Evolutionary conservation across 768 basidiomycete genomes (phyloP).

Genomic region (Rhodotorula sphaerocarpa): DNA sequence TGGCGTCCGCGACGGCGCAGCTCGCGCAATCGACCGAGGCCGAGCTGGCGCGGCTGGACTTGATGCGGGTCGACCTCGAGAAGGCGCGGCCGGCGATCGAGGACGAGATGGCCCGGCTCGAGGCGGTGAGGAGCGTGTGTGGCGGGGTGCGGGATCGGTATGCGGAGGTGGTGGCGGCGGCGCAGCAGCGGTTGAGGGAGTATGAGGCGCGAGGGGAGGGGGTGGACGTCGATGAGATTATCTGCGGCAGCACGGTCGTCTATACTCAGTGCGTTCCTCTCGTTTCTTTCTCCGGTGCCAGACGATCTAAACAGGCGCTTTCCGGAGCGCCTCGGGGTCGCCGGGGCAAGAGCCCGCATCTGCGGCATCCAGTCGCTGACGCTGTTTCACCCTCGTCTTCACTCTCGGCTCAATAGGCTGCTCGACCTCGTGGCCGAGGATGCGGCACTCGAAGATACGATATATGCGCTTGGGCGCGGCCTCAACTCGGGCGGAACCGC

Average conservation of each 20-base stretch:
- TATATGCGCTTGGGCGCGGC: constrained; percentile 90
- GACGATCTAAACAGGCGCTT: not conserved
- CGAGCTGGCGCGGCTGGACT: constrained; percentile 59
- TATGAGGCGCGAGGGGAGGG: constrained; percentile 72
- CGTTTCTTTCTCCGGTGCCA: constrained; percentile 21
- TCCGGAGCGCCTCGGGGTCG: not conserved
- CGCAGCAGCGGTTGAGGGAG: constrained; percentile 66
- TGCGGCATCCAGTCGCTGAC: too few relatives aligned
- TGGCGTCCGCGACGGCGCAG: constrained; percentile 55
- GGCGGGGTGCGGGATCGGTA: constrained; percentile 63
- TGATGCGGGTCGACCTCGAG: constrained; percentile 73
- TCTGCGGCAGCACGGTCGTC: constrained; percentile 90
- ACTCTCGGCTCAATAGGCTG: constrained; percentile 54
- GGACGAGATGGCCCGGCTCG: constrained; percentile 90
- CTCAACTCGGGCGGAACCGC: constrained; percentile 60
- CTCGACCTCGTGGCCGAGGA: constrained; percentile 98
- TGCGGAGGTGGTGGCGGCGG: constrained; percentile 56
- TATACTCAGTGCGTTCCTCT: constrained; percentile 79
- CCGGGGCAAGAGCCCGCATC: too few relatives aligned
- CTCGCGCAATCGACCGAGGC: constrained; percentile 46
- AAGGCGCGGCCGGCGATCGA: constrained; percentile 85
- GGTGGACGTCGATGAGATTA: constrained; percentile 84
- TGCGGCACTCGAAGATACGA: constrained; percentile 94
- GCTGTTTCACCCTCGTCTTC: not conserved
- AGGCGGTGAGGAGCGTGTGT: constrained; percentile 89